Base-by-base conservation (phyloP, 805 yeast species). In the Metschnikowia cubensis region DNA sequence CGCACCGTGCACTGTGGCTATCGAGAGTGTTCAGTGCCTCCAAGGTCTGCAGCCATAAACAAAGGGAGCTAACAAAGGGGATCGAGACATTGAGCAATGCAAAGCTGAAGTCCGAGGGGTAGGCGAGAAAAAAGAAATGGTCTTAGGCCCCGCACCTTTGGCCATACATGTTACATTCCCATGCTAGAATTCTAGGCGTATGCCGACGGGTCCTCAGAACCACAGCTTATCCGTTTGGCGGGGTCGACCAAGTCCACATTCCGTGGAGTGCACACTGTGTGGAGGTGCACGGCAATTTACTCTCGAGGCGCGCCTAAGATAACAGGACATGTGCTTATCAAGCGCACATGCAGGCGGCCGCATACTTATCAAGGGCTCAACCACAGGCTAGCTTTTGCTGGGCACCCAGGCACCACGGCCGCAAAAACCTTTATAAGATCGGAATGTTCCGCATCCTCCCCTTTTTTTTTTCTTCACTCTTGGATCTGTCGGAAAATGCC, bases 401-500 rank as follows among this genome's bases (percentile, higher is more conserved):
- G 43, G 43, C 43, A 15, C 29, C 22, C 17, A 22, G 35, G 17
- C 35, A 34, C 15, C 6, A 34, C 17, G 38, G 22, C 21, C 21
- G 21, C n/a, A 13, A 21, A 22, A 42, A 25, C 11, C 38, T 34
- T 42, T 32, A 42, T 22, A 7, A 34, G 29, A 7, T 32, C 10
- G 10, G 14, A 3, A 8, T 4, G 11, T 25, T 25, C 29, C 29
- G 29, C 29, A 2, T 3, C 11, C 14, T 3, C 36, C 8, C 8
- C 8, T 10, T 25, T 34, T 15, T 11, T 35, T 18, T 11, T 11
- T 11, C 21, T 17, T 14, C 21, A 35, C 40, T 37, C 15, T 22
- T n/a, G n/a, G 7, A 14, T 38, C 18, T 3, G 13, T 21, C 17
- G n/a, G 13, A 35, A 34, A 6, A 71, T 71, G 76, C 70, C 70